phyloP scores from a whole-genome alignment of 2,329 filamentous ascomycete species.

The Neonectria magnoliae region DNA sequence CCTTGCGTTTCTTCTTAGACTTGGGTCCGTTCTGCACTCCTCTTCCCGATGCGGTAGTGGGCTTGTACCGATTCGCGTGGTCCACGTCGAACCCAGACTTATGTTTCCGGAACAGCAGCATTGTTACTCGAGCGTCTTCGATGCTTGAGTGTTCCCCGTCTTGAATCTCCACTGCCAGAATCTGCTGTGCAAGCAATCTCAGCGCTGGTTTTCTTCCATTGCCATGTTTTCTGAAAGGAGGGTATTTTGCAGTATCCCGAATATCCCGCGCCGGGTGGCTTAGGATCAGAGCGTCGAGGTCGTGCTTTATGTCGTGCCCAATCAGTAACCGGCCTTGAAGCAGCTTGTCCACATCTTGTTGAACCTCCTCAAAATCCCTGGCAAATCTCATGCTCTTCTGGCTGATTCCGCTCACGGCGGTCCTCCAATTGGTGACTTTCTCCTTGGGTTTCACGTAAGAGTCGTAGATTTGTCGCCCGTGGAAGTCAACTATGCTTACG shows the following conservation, averaged over 20 bases:
- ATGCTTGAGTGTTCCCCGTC: constrained; percentile 72
- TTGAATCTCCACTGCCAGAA: constrained; percentile 71
- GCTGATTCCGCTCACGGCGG: constrained; percentile 83
- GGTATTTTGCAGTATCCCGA: constrained; percentile 84
- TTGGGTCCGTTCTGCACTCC: constrained; percentile 51
- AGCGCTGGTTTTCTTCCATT: constrained; percentile 76
- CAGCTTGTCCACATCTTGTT: constrained; percentile 74
- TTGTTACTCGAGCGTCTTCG: constrained; percentile 86
- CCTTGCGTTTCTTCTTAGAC: constrained; percentile 53
- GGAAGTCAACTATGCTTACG: constrained; percentile 92
- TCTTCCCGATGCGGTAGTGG: constrained; percentile 37
- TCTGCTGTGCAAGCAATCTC: constrained; percentile 64
- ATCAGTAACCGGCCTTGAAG: constrained; percentile 78
- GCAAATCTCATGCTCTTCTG: constrained; percentile 77
- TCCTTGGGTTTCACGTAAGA: constrained; percentile 85
- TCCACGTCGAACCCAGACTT: constrained; percentile 89
- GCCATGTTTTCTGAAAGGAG: constrained; percentile 76
- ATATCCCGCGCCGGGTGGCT: constrained; percentile 81
- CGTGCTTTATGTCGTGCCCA: constrained; percentile 85
- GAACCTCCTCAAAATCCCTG: constrained; percentile 79
- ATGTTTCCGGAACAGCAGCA: constrained; percentile 85
- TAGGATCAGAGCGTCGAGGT: constrained; percentile 80
- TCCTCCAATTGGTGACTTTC: constrained; percentile 89
- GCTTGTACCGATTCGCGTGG: constrained; percentile 73
- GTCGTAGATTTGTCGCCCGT: constrained; percentile 92